These are phyloP conservation scores for Phytophthora cryptogea DNA, from an alignment of 352 stramenopile genomes.

Conservation along the genomic window DNA sequence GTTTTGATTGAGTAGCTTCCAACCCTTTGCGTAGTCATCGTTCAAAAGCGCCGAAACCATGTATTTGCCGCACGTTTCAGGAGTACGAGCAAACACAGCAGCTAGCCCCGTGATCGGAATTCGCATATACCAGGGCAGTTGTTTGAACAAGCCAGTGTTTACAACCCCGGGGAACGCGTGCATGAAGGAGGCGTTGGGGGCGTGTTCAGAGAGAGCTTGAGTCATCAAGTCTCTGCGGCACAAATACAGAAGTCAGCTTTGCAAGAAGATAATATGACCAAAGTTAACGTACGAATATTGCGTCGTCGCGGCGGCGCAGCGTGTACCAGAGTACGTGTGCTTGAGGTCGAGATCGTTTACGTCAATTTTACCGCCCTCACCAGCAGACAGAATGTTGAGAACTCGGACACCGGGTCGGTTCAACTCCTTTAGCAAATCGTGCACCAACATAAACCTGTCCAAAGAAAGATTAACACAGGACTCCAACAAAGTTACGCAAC, in stretches of 20 bases:
- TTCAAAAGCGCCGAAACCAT: constrained; percentile 27
- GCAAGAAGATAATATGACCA: not conserved
- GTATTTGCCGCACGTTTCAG: constrained; percentile 23
- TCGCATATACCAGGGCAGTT: constrained; percentile 17
- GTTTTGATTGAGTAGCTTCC: constrained; percentile 30
- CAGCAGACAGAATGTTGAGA: constrained; percentile 21
- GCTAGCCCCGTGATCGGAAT: constrained; percentile 6
- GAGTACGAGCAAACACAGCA: constrained; percentile 13
- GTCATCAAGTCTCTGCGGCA: constrained; percentile 26
- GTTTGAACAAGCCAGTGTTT: constrained; percentile 16
- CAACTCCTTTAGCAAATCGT: constrained; percentile 23
- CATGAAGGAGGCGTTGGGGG: constrained; percentile 27
- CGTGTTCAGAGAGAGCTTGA: constrained; percentile 25
- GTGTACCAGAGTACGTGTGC: constrained; percentile 15
- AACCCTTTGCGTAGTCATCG: constrained; percentile 22
- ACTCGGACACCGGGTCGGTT: constrained; percentile 26
- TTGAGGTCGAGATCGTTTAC: constrained; percentile 34
- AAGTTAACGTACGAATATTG: constrained; percentile 29
- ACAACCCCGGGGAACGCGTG: constrained; percentile 24
- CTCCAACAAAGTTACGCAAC: not conserved
- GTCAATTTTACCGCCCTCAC: constrained; percentile 17
- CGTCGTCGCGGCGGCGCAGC: constrained; percentile 24
- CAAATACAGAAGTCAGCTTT: not conserved
- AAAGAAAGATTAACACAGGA: not conserved
- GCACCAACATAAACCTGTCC: constrained; percentile 29